Conservation (phyloP, 2,329 filamentous ascomycete genomes). For the Byssoonygena ceratinophila region DNA sequence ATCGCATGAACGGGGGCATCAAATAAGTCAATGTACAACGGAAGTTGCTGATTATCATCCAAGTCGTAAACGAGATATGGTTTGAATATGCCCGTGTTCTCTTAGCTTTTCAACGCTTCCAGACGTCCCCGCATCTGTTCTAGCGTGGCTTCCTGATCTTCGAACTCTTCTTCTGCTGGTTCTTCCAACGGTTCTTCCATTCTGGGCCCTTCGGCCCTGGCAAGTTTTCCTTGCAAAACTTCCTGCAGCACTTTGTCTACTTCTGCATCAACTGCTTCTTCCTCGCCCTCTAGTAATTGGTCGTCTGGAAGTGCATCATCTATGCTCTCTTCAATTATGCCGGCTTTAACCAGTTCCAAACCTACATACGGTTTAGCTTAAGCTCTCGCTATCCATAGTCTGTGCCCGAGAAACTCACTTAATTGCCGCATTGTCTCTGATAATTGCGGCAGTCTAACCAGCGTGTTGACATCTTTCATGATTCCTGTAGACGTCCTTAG, state of each 20-base stretch:
- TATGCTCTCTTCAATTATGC: constrained; percentile 96
- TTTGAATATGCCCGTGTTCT: not conserved
- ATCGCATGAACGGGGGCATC: not conserved
- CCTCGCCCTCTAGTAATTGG: constrained; percentile 58
- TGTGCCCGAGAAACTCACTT: constrained; percentile 8
- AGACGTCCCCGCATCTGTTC: constrained; percentile 87
- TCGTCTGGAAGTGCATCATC: constrained; percentile 70
- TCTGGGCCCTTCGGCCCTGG: constrained; percentile 48
- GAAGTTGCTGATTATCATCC: not conserved
- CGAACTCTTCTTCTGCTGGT: constrained; percentile 58
- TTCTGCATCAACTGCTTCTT: constrained; percentile 70
- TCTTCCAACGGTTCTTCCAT: constrained; percentile 37
- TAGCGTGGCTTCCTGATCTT: constrained; percentile 80
- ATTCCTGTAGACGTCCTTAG: constrained; percentile 78
- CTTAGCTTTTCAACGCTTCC: constrained; percentile 78
- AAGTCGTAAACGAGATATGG: not conserved
- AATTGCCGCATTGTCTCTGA: constrained; percentile 75
- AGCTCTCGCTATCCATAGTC: no score
- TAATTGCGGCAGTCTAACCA: constrained; percentile 75
- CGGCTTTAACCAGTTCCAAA: constrained; percentile 76
- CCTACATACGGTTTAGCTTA: constrained; percentile 12
- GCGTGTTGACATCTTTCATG: constrained; percentile 90
- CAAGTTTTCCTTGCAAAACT: constrained; percentile 71
- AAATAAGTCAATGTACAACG: not conserved
- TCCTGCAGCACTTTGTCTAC: constrained; percentile 89